phyloP scores from a whole-genome alignment of 2,329 filamentous ascomycete genomes.

The Pestalotiopsis sp. region DNA sequence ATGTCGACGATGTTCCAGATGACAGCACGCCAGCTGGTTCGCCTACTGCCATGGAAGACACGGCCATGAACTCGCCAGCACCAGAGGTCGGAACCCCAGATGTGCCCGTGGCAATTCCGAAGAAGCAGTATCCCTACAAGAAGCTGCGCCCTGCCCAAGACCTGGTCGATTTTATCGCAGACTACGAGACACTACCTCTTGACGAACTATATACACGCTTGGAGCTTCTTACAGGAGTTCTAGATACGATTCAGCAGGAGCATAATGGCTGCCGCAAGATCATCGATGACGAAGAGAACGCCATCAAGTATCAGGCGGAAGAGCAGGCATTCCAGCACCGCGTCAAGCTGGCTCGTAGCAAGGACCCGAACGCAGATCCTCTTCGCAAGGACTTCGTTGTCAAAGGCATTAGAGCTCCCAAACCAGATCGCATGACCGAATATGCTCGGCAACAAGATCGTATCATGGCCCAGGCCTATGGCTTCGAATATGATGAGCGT shows the following conservation, averaged over 20 bases:
- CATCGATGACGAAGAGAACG: conserved; percentile 61
- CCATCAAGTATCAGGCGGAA: conserved; percentile 51
- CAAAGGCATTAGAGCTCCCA: conserved; percentile 53
- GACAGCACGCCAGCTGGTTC: conserved; percentile 35
- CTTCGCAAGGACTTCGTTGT: conserved; percentile 56
- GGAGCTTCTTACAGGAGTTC: conserved; percentile 45
- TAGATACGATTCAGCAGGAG: conserved; percentile 58
- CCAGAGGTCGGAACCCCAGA: conserved; percentile 28
- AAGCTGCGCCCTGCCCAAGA: conserved; percentile 54
- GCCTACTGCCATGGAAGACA: conserved; percentile 31
- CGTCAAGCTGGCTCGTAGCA: conserved; percentile 43
- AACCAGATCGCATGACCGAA: conserved; percentile 43
- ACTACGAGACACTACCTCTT: conserved; percentile 50
- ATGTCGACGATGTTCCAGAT: conserved; percentile 25
- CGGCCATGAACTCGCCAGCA: conserved; percentile 37
- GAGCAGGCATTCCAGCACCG: conserved; percentile 42
- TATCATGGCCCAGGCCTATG: conserved; percentile 61
- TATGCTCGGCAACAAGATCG: conserved; percentile 54
- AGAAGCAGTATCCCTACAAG: conserved; percentile 46
- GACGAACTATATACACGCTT: conserved; percentile 48
- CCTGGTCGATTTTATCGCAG: conserved; percentile 49
- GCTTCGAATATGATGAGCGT: conserved; percentile 63
- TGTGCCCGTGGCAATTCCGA: conserved; percentile 12
- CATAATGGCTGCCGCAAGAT: conserved; percentile 52
- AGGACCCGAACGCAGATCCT: conserved; percentile 43